Evolutionary conservation across 1,284 basidiomycete genomes (phyloP), one percentile per base, ranked within the genome.

Genomic region (Quambalaria eucalypti): DNA sequence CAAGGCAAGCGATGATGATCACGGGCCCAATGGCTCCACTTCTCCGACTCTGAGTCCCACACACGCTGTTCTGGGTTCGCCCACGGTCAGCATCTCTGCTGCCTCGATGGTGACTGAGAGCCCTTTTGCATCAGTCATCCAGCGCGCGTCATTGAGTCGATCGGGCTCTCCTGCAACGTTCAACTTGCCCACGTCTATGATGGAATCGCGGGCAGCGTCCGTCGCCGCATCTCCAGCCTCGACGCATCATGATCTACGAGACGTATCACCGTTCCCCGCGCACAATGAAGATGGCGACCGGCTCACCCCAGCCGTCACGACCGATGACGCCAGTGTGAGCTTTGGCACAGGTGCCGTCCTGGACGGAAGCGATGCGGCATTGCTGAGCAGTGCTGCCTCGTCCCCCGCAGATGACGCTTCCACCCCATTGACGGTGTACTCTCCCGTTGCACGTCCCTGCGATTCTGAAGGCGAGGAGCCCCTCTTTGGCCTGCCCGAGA

Each of bases 201-300:
- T 16, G 31, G 42, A 12, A 23, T 12, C 42, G 25, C 2, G 21
- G 5, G 42, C 19, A 23, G 42, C 12, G 21, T 21, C 42, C 16
- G 12, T 21, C 25, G 42, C 42, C 42, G 42, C 19, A 4, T 46
- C 42, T 4, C 42, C 42, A 3, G 42, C 42, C 14, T 46, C 42
- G 42, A 46, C 42, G 14, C 42, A 25, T 12, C 42, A 46, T 19
- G 42, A 46, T 14, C 42, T 46, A 12, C n/a, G 21, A 14, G 42
- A 46, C 42, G 42, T 46, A 14, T 46, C 42, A 2, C 42, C 42
- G 14, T 46, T 46, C 42, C 42, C 42, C n/a, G n/a, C n/a, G n/a
- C n/a, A n/a, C 25, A 46, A 14, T 46, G 42, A 12, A 26, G 25
- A 12, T 46, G 21, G 14, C 3, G 21, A 46, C 21, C n/a, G n/a